phyloP scores from a whole-genome alignment of 257 asterid genomes.

The Solanum chmielewskii region DNA sequence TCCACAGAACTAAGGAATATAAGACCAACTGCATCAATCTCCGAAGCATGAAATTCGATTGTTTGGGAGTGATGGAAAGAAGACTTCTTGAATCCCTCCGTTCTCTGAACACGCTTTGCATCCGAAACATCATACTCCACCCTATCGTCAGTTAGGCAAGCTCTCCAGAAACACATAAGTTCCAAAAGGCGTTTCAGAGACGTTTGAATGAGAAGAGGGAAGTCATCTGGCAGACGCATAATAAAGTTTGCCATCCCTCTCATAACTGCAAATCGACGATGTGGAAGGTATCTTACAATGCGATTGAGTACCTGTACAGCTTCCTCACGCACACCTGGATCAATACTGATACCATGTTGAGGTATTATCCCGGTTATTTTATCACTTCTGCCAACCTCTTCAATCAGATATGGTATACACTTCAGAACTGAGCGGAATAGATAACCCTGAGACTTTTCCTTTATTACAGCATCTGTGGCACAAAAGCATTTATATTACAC shows the following conservation, averaged over 20 bases:
- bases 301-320: slow-evolving; percentile 94
- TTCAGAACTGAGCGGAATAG: slow-evolving; percentile 95
- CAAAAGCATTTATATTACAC: slow-evolving; percentile 3
- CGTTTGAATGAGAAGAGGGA: slow-evolving; percentile 97
- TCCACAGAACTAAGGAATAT: slow-evolving; percentile 94
- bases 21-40: slow-evolving; percentile 98
- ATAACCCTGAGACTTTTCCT: slow-evolving; percentile 97
- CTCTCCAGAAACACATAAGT: slow-evolving; percentile 98
- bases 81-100: slow-evolving; percentile 81
- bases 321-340: slow-evolving; percentile 99
- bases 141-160: slow-evolving; percentile 72
- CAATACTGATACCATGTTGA: slow-evolving; percentile 97
- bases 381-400: slow-evolving; percentile 96
- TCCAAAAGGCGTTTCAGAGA: slow-evolving; percentile 96
- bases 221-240: slow-evolving; percentile 89
- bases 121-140: slow-evolving; percentile 47
- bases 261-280: slow-evolving; percentile 98
- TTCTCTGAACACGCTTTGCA: slow-evolving; percentile 68
- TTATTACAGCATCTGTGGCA: slow-evolving; percentile 77
- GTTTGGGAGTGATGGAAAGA: slow-evolving; percentile 68
- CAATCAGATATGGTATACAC: slow-evolving; percentile 98
- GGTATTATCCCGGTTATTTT: slow-evolving; percentile 95
- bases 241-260: slow-evolving; percentile 93
- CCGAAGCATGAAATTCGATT: slow-evolving; percentile 73
- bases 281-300: slow-evolving; percentile 83